Evolutionary conservation across 257 asterid genomes (phyloP).

Genomic region (Paraleonurus japonicus): DNA sequence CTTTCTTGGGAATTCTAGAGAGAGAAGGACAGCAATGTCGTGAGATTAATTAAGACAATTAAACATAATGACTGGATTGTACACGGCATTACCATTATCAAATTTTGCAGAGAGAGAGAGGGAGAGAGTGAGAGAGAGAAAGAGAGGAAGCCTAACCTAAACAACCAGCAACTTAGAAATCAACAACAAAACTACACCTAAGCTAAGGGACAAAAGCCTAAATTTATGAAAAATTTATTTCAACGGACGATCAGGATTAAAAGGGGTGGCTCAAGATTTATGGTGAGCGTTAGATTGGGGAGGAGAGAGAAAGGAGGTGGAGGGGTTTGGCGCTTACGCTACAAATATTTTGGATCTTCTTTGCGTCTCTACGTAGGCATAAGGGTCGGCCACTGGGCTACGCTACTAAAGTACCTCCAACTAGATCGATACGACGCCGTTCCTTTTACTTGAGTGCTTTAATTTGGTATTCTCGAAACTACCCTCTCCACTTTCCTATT

Average conservation of each 20-base stretch:
- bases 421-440: slow-evolving; percentile 43
- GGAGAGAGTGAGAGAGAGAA: slow-evolving; percentile 13
- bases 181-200: slow-evolving; percentile 51
- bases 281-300: slow-evolving; percentile 45
- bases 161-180: slow-evolving; percentile 80
- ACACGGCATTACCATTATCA: slow-evolving; percentile 35
- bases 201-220: slow-evolving; percentile 38
- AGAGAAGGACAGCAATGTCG: not conserved
- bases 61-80: not conserved
- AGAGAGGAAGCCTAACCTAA: slow-evolving; percentile 68
- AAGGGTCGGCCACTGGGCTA: slow-evolving; percentile 62
- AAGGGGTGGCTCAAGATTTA: slow-evolving; percentile 40
- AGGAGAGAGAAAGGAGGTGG: slow-evolving; percentile 17
- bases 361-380: slow-evolving; percentile 70
- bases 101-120: slow-evolving; percentile 27
- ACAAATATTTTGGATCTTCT: slow-evolving; percentile 55
- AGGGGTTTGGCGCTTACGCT: slow-evolving; percentile 75
- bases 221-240: slow-evolving; percentile 26
- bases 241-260: slow-evolving; percentile 37
- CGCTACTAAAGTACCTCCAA: slow-evolving; percentile 34
- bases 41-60: no score
- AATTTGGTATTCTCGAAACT: not conserved
- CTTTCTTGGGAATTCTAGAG: not conserved
- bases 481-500: slow-evolving; percentile 24
- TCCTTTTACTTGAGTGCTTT: not conserved